These are phyloP conservation scores for Trichaptum fuscoviolaceum DNA, from an alignment of 768 basidiomycete species.

Conservation along the genomic window DNA sequence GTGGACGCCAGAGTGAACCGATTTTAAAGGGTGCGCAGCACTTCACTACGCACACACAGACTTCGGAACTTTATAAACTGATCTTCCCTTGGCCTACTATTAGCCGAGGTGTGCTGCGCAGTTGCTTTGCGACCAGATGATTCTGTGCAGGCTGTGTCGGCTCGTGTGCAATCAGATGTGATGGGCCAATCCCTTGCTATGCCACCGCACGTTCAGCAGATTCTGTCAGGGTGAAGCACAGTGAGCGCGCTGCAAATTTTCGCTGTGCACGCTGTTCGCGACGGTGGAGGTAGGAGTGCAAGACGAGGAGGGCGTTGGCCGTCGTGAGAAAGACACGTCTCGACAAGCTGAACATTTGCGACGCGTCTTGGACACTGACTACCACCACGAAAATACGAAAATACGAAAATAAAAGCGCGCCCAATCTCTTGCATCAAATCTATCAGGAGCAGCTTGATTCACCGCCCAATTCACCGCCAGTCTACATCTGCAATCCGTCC, in stretches of 20 bases:
- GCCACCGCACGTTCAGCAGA: background rate
- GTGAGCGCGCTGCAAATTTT: background rate
- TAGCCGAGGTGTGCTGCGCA: background rate
- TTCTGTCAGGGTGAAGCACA: background rate
- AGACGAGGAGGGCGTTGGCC: background rate
- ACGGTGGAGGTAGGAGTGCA: background rate
- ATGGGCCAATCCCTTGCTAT: background rate
- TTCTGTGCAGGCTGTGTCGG: background rate
- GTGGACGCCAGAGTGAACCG: background rate
- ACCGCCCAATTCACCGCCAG: no score
- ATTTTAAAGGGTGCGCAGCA: background rate
- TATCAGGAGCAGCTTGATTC: no score
- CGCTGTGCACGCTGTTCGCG: background rate
- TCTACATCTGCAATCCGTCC: no score
- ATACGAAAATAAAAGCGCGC: background rate
- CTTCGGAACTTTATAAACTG: background rate
- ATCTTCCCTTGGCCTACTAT: background rate
- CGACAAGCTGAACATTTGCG: background rate
- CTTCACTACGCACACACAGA: background rate
- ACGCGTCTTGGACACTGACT: background rate
- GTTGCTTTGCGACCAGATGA: background rate
- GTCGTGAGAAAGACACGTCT: background rate
- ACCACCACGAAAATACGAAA: background rate
- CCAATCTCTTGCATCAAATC: no score
- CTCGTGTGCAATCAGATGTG: background rate